Evolutionary conservation across 257 asterid species (phyloP), one percentile per base, ranked within the genome.

Genomic region (Gentiana straminea): DNA sequence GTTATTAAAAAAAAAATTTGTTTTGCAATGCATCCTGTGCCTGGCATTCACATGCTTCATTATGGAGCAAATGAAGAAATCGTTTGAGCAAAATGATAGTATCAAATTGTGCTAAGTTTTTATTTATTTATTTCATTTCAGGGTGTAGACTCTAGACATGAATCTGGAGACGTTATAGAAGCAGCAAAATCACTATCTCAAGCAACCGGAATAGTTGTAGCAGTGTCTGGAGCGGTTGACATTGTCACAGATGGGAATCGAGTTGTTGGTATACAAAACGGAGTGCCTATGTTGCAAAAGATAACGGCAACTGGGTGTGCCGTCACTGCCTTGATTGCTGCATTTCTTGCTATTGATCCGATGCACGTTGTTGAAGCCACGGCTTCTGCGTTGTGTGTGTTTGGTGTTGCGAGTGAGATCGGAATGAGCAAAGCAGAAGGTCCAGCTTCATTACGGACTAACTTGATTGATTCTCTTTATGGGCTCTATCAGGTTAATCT

Each of bases 301-400:
- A 78, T 91, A 51, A 87, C 98, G 24, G 96, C 94, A 32, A 79
- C 98, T 3, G 96, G 98, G 49, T 91, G 98, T 60, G 76, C 98
- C 0, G 90, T 91, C 51, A 84, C 97, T 4, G 95, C 95, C 7
- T 82, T 83, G 13, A 78, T 87, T 15, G 75, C 98, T 15, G 90
- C 98, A 50, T 91, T 91, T 48, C 69, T 91, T 33, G 87, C 98
- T 0, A 53, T 83, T 39, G 83, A 79, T 51, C 93, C 95, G 2
- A 54, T 53, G 2, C 81, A 67, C 24, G 77, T 84, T 1, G 71
- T 91, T 0, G 95, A 87, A 68, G 96, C 98, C 62, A 76, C 95
- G 2, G 88, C 82, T 45, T 70, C 88, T 35, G 98, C 98, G 4
- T 57, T 87, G 63, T 86, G 97, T 36, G 61, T 87, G 33, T 91